Percentiles rank a stretch among this genome's conserved stretches.
Evolutionary conservation across 495 filamentous ascomycete species (phyloP).

Genomic region (Xylaria sp.): DNA sequence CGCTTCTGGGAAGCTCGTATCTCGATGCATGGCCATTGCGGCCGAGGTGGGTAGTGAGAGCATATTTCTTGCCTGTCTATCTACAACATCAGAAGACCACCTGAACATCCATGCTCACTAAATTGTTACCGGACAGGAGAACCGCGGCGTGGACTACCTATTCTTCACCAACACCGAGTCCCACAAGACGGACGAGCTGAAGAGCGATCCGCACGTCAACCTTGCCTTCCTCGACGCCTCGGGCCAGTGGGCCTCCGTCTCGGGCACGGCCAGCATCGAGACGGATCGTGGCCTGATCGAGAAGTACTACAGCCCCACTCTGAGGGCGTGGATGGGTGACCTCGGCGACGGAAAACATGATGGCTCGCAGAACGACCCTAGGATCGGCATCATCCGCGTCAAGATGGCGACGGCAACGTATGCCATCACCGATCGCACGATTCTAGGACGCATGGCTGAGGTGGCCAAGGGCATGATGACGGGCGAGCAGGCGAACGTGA

Average conservation of each 20-base stretch:
- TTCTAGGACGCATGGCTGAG: conserved; percentile 68
- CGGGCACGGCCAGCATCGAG: conserved; percentile 71
- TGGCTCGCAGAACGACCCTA: conserved; percentile 79
- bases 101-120: not conserved
- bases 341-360: conserved; percentile 88
- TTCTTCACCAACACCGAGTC: conserved; percentile 96
- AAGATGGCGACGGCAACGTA: conserved; percentile 70
- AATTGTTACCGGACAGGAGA: conserved; percentile 60
- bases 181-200: conserved; percentile 87
- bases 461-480: conserved; percentile 76
- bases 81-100: no score
- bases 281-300: conserved; percentile 70
- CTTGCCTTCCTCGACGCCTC: conserved; percentile 81
- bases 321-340: conserved; percentile 92
- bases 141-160: conserved; percentile 81
- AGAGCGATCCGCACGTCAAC: conserved; percentile 78
- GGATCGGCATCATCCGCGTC: conserved; percentile 75
- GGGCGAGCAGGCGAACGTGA: conserved; percentile 74
- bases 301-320: conserved; percentile 76
- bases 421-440: conserved; percentile 57
- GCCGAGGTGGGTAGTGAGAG: conserved; percentile 65
- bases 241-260: conserved; percentile 80
- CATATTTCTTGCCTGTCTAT: not conserved
- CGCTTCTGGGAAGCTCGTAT: conserved; percentile 66
- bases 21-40: conserved; percentile 88